Conservation (phyloP, 148 eudicot genomes). For the Suaeda aralocaspica region DNA sequence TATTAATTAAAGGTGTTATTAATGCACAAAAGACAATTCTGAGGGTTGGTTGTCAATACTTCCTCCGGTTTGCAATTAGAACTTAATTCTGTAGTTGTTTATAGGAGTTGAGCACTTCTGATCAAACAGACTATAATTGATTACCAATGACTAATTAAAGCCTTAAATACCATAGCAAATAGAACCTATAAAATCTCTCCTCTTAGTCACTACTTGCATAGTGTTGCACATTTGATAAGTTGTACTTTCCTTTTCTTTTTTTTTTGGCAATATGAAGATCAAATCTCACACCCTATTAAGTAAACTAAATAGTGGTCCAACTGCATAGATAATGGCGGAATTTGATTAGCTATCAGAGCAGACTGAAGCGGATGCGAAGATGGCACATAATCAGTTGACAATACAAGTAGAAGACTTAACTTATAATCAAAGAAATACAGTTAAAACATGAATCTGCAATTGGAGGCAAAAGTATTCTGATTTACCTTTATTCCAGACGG, state of each 20-base stretch:
- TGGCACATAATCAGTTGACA: not conserved
- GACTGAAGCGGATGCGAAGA: not conserved
- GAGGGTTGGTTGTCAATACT: too few relatives aligned
- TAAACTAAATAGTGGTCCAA: not conserved
- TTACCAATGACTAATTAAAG: too few relatives aligned
- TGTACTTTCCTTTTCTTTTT: not conserved
- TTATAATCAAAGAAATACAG: not conserved
- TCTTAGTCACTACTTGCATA: not conserved
- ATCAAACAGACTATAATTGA: too few relatives aligned
- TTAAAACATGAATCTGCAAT: not conserved
- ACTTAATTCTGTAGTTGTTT: too few relatives aligned
- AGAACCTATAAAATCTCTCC: too few relatives aligned
- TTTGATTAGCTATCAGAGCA: not conserved
- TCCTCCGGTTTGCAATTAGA: too few relatives aligned
- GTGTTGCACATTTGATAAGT: not conserved
- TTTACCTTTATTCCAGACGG: conserved; percentile 97
- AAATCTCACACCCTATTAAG: not conserved
- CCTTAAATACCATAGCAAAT: too few relatives aligned
- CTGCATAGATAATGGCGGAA: not conserved
- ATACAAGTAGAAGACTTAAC: too few relatives aligned
- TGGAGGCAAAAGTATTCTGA: not conserved
- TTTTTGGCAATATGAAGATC: not conserved
- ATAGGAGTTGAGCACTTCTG: too few relatives aligned
- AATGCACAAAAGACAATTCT: not conserved
- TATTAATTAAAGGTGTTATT: not conserved